Base-by-base conservation (phyloP, 768 basidiomycete genomes). In the Amanita thiersii region DNA sequence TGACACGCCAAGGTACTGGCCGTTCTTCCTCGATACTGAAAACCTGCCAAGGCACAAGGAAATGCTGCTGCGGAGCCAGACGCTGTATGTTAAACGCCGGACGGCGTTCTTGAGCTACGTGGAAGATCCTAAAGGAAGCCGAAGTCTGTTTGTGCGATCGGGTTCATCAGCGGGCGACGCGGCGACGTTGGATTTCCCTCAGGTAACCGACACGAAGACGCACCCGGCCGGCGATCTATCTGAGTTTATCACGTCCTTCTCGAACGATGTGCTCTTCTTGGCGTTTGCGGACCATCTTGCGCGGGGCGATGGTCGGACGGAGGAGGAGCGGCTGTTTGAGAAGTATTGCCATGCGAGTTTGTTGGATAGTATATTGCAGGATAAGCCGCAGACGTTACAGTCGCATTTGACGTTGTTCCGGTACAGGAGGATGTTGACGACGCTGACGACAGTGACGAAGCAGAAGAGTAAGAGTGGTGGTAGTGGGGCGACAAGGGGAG, bases 1-100 rank as follows among this genome's bases (percentile, higher is more conserved):
- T 17, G 92, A 97, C 53, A 96, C 89, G 0, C 92, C 91, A 11
- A 79, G 96, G 4, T 98, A 99, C 59, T 96, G 90, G 88, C 85
- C 92, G 0, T 86, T 93, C 61, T 79, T 81, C 45, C 73, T 97
- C 24, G 86, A 93, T 52, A 75, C 86, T 14, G 72, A 78, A 29
- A 65, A 77, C 30, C 71, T 81, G 40, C 71, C 77, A 3, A 71
- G 69, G 10, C 85, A 94, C 56, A 76, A 77, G 37, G 73, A 75
- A 34, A 69, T 72, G 4, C 70, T 98, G 17, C 61, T 94, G 29
- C 70, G 68, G 24, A 83, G 73, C 44, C 85, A 91, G 50, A 94
- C 88, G 0, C 68, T 99, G 21, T 91, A 79, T 49, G 94, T 98
- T 46, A 94, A 97, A 58, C 81, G 93, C 12, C 73, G 89, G 19